These are phyloP conservation scores for Penicillium desertorum DNA, from an alignment of 495 filamentous ascomycete genomes.

Conservation along the genomic window DNA sequence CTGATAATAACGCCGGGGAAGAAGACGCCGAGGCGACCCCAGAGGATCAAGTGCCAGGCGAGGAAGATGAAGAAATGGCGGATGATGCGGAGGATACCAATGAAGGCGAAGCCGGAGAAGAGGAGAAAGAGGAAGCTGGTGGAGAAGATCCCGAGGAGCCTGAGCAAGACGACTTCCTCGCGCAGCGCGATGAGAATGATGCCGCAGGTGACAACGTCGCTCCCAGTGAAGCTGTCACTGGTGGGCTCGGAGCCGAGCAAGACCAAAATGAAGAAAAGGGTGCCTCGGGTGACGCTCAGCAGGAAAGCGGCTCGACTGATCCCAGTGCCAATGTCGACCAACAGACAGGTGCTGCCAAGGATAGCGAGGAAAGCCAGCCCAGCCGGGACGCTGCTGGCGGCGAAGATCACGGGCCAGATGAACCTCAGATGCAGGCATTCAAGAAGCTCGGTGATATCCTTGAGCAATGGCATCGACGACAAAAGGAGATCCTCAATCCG, in stretches of 20 bases:
- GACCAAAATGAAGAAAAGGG: constrained; percentile 63
- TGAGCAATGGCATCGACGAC: constrained; percentile 87
- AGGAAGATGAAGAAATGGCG: constrained; percentile 40
- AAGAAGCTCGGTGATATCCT: constrained; percentile 90
- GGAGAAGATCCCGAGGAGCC: constrained; percentile 46
- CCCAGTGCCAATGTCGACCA: constrained; percentile 45
- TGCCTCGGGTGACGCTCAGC: constrained; percentile 63
- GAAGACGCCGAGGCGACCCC: constrained; percentile 42
- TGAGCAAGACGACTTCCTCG: constrained; percentile 43
- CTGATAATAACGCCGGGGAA: constrained; percentile 37
- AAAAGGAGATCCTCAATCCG: constrained; percentile 72
- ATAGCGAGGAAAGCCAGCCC: constrained; percentile 48
- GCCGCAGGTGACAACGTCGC: constrained; percentile 50
- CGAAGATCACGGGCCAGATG: constrained; percentile 49
- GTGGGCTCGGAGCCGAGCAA: constrained; percentile 44
- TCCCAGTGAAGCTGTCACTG: constrained; percentile 48
- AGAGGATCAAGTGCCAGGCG: constrained; percentile 33
- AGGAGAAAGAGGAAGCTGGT: constrained; percentile 57
- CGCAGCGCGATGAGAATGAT: constrained; percentile 46
- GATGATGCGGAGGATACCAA: constrained; percentile 38
- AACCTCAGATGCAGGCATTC: constrained; percentile 63
- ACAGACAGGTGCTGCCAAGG: constrained; percentile 41
- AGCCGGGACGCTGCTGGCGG: constrained; percentile 44
- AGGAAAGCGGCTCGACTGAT: constrained; percentile 48
- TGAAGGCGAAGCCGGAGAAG: constrained; percentile 46